Evolutionary conservation across 2,329 filamentous ascomycete genomes (phyloP), one percentile per base, ranked within the genome.

Genomic region (Colletotrichum endophyticum): DNA sequence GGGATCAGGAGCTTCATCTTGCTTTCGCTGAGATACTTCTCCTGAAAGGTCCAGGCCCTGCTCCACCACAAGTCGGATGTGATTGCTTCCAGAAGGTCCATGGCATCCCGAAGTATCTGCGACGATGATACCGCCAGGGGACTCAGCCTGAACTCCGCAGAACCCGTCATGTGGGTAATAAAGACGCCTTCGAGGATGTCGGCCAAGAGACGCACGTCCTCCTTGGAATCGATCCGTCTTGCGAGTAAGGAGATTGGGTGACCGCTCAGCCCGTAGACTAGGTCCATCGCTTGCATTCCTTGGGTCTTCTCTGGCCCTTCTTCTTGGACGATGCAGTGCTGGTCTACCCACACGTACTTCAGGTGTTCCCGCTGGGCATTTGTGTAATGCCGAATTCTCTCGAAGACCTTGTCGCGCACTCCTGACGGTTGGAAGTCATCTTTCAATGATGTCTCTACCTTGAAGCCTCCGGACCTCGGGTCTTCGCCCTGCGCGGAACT

Each of bases 351-450:
- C 3, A 49, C 44, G 19, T 49, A 49, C 44, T 49, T n/a, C 44
- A 49, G 1, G 0, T 7, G 1, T 49, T 2, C 19, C 22, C 0
- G 2, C 3, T 49, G 44, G 6, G 44, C 44, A 22, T 4, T 4
- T 49, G 3, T 49, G 44, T 49, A 13, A 4, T 4, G 44, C 44
- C 3, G 44, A 22, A 49, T 49, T 12, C 44, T 49, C 6, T 22
- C 44, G 44, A 49, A 49, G 44, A 49, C 44, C 44, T 12, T 0
- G 44, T 49, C 44, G 19, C 44, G 44, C 9, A 49, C 44, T 2
- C 0, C 1, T 49, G 44, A 49, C 6, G 19, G 44, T 3, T 49
- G 44, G 1, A 49, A 49, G 44, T 22, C 44, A 4, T 49, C 44
- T 22, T 49, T 49, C 44, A 49, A 22, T 22, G 19, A 49, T 12